Evolutionary conservation across 2,329 filamentous ascomycete species (phyloP).

Genomic region (Bisporella sp.): DNA sequence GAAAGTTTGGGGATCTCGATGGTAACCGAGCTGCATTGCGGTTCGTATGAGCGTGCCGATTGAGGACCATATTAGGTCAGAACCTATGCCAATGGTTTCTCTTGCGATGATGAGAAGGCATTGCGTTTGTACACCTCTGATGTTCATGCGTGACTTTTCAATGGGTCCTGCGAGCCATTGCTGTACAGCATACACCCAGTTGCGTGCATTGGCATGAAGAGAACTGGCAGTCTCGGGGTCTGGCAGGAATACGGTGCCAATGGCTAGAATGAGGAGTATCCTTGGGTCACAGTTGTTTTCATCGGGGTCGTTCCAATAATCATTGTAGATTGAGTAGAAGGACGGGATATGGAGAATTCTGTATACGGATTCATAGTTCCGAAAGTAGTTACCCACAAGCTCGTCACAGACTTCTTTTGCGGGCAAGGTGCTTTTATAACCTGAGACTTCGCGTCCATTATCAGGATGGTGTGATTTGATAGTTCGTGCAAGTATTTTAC

Average conservation of each 20-base stretch:
- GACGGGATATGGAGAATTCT: constrained; percentile 39
- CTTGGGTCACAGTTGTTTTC: constrained; percentile 9
- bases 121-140: constrained; percentile 43
- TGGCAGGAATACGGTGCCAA: constrained; percentile 16
- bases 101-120: constrained; percentile 44
- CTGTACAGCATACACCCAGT: constrained; percentile 19
- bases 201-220: constrained; percentile 9
- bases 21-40: constrained; percentile 51
- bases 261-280: constrained; percentile 20
- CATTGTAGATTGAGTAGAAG: constrained; percentile 36
- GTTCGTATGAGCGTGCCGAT: constrained; percentile 43
- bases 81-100: constrained; percentile 38
- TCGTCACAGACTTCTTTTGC: constrained; percentile 26
- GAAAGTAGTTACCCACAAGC: constrained; percentile 34
- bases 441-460: no score
- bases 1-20: constrained; percentile 47
- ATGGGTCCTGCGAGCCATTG: constrained; percentile 22
- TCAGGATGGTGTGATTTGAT: neutral
- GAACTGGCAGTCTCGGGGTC: constrained; percentile 5
- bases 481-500: constrained; percentile 6
- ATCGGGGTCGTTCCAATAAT: constrained; percentile 31
- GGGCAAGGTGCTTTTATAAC: constrained; percentile 7
- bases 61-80: constrained; percentile 46
- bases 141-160: constrained; percentile 42
- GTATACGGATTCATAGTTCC: constrained; percentile 35